Base-by-base conservation (phyloP, 257 asterid species). In the Capsicum chinense region DNA sequence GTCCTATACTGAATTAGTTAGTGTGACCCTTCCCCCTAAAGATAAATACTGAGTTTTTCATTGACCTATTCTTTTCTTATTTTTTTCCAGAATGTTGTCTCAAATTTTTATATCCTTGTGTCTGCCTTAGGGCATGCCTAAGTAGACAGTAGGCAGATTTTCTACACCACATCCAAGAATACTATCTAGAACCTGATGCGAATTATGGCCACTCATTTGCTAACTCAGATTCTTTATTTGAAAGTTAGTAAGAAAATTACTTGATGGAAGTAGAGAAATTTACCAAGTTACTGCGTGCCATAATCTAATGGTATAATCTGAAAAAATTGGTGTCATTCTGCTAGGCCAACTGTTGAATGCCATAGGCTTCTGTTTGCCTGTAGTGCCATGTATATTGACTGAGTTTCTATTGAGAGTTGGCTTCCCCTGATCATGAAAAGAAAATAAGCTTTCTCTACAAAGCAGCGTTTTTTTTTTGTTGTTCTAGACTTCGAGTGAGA, bases 311-410 rank as follows among this genome's bases (percentile, higher is more conserved):
- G 81, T 52, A 52, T 76, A 76, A 76, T 76, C 21, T 76, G 81
- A 52, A 74, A 26, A 50, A 48, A 21, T 35, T 13, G 62, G 44
- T 21, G 21, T 74, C 62, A 9, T 74, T 74, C 47, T 50, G 81
- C 80, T 35, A 39, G 83, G 81, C 66, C 81, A 71, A 57, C 54
- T 42, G 44, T 84, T 78, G n/a, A 54, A 59, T 83, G 70, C 66
- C 73, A 67, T 56, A n/a, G 54, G 10, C 17, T 50, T 74, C 47
- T 74, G 21, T 74, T 74, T 50, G 9, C 57, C 62, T 74, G 50
- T 12, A 50, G 19, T 10, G 50, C 21, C 81, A 74, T 1, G 7
- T 12, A 21, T 73, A 73, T 54, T 44, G 57, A 44, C 57, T 73
- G 12, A 68, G 48, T 68, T 47, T 73, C 59, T 73, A 16, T 47